Conservation (phyloP, 176 grass and related monocot genomes). For the Aechmea fasciata region DNA sequence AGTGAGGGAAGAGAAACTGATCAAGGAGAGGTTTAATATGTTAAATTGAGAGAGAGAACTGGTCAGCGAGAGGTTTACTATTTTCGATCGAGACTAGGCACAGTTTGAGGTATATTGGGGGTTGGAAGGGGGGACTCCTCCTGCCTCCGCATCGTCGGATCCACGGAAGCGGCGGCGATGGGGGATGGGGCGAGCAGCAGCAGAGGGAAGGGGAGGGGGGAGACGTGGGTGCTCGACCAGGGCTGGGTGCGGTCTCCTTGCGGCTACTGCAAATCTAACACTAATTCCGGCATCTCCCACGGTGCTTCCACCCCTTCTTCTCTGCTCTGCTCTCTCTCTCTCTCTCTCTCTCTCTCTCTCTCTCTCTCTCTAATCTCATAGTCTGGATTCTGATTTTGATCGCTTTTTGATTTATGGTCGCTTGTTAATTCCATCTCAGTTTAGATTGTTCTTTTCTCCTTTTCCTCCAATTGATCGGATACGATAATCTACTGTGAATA, state of each 20-base stretch:
- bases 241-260: conserved; percentile 43
- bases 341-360: background rate
- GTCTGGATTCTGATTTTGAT: background rate
- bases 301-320: conserved; percentile 6
- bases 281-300: conserved; percentile 51
- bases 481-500: background rate
- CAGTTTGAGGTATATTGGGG: too few species aligned
- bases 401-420: too few species aligned
- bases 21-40: too few species aligned
- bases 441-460: too few species aligned
- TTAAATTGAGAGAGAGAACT: too few species aligned
- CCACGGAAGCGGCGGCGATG: conserved; percentile 21
- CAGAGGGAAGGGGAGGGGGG: conserved; percentile 11
- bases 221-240: conserved; percentile 61
- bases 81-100: too few species aligned
- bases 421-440: background rate
- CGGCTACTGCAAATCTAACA: conserved; percentile 65
- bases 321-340: conserved; percentile 1
- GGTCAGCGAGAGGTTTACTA: too few species aligned
- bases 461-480: background rate
- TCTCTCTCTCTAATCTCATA: background rate
- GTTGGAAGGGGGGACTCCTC: background rate
- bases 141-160: background rate
- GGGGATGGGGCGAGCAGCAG: conserved; percentile 64
- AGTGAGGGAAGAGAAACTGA: too few species aligned